Evolutionary conservation across 2,329 filamentous ascomycete species (phyloP), one percentile per base, ranked within the genome.

Genomic region (Mariannaea elegans): DNA sequence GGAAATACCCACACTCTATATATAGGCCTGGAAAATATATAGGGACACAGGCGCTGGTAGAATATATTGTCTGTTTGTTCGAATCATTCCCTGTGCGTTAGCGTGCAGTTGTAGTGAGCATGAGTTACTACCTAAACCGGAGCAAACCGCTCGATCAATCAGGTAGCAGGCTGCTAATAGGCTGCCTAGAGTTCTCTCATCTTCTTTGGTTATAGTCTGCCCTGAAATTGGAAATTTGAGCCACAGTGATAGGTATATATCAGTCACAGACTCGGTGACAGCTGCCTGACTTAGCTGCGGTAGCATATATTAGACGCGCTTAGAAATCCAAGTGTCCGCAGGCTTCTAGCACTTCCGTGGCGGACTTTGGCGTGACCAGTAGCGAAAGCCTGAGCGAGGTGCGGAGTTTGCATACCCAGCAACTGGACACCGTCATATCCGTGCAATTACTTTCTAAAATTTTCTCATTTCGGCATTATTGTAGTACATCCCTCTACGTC

Each of bases 361-460:
- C 59, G 59, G 59, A 62, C 55, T 62, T 62, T 58, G 18, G 19
- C 14, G 41, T 21, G 7, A 44, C 14, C 21, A 29, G 16, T 38
- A 21, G 19, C 10, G 38, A 24, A 13, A 5, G 19, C 38, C 23
- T 39, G n/a, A 7, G 29, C 41, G 27, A 51, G 36, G 32, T 55
- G 59, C 59, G 59, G 59, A 62, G 59, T 59, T 59, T 62, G 39
- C 27, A 9, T 54, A 8, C 32, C 7, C 6, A 10, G 13, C 32
- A 36, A 27, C 27, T 50, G 24, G 9, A 9, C 24, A 27, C 24
- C 24, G 24, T 6, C 5, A 27, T 27, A 27, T 27, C 24, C 24
- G 24, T 9, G 24, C 24, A 5, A 5, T 27, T 27, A 9, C 24
- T 6, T 9, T 27, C 24, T 27, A 5, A 27, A 27, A 6, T 27